Base-by-base conservation (phyloP, 768 basidiomycete species). In the Serendipita indica region DNA sequence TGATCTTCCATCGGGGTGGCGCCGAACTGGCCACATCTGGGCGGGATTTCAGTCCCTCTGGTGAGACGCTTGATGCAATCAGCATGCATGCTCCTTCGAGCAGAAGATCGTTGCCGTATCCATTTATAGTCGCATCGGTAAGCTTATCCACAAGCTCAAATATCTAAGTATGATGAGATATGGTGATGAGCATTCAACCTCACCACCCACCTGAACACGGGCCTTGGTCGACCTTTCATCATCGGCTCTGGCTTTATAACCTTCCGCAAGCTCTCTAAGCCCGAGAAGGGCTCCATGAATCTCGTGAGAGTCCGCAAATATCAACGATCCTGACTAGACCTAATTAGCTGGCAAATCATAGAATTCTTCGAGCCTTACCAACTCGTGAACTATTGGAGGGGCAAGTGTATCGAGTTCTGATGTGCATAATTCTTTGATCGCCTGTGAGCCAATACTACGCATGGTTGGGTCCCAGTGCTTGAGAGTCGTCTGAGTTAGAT, bases 391-490 rank as follows among this genome's bases (percentile, higher is more conserved):
- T 37, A 74, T 76, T 61, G 67, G 65, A 20, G 79, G 77, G 0
- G 79, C 83, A 10, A 88, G 71, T 16, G 56, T 68, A 13, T 68
- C 61, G 12, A 85, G 72, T 66, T 89, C 81, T 32, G 79, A 67
- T 52, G 78, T 71, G 64, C 84, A 86, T 57, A 96, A 77, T 13
- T 72, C 71, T 41, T 81, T 75, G 59, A 96, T 71, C 10, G 92
- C 85, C 64, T 83, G 77, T 5, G 91, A 81, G 22, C 83, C 88
- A 10, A 90, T 72, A 58, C 79, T 75, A 58, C 93, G 77, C 80
- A 98, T 85, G 25, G 76, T 69, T 2, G 77, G 68, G 66, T 97
- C 93, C 93, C 93, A 97, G 69, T 98, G 94, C 57, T 86, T 76
- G 58, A 94, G 65, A 0, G 85, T 83, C 41, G 85, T 81, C 61